phyloP scores from a whole-genome alignment of 352 stramenopile species.

The Elongisporangium anandrum region DNA sequence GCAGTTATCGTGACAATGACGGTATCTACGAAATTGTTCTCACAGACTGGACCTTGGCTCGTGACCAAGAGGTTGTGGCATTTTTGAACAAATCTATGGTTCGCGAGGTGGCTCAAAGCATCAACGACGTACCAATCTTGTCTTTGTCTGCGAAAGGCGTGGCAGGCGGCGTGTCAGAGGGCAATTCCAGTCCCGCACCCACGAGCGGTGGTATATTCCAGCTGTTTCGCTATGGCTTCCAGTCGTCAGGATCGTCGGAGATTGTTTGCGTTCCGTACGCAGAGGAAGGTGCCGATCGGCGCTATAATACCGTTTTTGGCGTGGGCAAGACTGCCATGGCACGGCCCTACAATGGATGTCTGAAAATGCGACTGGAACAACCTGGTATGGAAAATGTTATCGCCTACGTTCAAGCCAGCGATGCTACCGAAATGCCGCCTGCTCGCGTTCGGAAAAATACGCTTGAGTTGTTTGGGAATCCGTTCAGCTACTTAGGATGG shows the following conservation, averaged over 20 bases:
- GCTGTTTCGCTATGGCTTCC: constrained; percentile 56
- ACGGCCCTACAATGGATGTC: constrained; percentile 34
- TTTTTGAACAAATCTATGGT: constrained; percentile 41
- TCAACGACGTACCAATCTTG: constrained; percentile 33
- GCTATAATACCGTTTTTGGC: constrained; percentile 58
- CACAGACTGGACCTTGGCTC: constrained; percentile 42
- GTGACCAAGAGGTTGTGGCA: constrained; percentile 32
- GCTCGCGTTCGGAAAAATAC: constrained; percentile 49
- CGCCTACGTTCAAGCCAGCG: constrained; percentile 43
- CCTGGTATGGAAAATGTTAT: constrained; percentile 33
- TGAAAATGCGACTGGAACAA: constrained; percentile 49
- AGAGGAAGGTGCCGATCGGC: constrained; percentile 34
- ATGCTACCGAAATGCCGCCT: constrained; percentile 25
- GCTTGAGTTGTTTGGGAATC: constrained; percentile 62
- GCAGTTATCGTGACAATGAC: constrained; percentile 34
- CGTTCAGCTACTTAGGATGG: constrained; percentile 64
- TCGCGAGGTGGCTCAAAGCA: constrained; percentile 20
- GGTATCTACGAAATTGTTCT: constrained; percentile 46
- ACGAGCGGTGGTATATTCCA: constrained; percentile 65
- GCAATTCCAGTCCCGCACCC: constrained; percentile 8
- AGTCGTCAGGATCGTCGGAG: constrained; percentile 11
- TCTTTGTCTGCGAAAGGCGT: constrained; percentile 19
- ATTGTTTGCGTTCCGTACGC: constrained; percentile 23
- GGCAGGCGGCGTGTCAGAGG: neutral
- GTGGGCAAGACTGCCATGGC: constrained; percentile 44